phyloP scores from a whole-genome alignment of 805 yeast species.

The Torulaspora microellipsoides region DNA sequence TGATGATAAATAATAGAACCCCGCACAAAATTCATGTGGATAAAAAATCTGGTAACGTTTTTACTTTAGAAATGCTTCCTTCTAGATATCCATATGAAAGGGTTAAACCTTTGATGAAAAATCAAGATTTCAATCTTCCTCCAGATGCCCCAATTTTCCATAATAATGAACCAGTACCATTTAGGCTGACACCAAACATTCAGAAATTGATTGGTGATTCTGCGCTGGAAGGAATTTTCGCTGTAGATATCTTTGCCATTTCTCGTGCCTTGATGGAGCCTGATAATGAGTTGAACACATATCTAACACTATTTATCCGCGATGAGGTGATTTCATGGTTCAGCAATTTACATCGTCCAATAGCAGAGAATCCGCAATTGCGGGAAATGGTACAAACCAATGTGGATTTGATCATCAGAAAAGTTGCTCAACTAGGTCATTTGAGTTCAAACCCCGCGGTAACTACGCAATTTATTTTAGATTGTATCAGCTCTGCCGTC shows the following conservation, averaged over 20 bases:
- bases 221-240: conserved; percentile 86
- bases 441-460: conserved; percentile 48
- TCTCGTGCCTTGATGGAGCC: conserved; percentile 89
- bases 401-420: conserved; percentile 77
- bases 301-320: conserved; percentile 87
- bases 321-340: conserved; percentile 96
- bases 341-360: conserved; percentile 76
- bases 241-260: conserved; percentile 77
- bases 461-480: conserved; percentile 85
- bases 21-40: conserved; percentile 90
- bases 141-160: conserved; percentile 72
- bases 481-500: conserved; percentile 89
- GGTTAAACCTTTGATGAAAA: conserved; percentile 37
- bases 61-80: conserved; percentile 95
- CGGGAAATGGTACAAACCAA: conserved; percentile 84
- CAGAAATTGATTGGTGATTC: conserved; percentile 92
- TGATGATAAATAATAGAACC: conserved; percentile 87
- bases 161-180: conserved; percentile 91
- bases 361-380: conserved; percentile 77
- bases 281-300: conserved; percentile 86
- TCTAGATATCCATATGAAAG: conserved; percentile 58
- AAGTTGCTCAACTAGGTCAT: conserved; percentile 74
- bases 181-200: conserved; percentile 92
- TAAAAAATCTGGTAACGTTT: conserved; percentile 76
- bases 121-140: conserved; percentile 36